Conservation (phyloP, 139 green algal species). For the Dunaliella sp. region DNA sequence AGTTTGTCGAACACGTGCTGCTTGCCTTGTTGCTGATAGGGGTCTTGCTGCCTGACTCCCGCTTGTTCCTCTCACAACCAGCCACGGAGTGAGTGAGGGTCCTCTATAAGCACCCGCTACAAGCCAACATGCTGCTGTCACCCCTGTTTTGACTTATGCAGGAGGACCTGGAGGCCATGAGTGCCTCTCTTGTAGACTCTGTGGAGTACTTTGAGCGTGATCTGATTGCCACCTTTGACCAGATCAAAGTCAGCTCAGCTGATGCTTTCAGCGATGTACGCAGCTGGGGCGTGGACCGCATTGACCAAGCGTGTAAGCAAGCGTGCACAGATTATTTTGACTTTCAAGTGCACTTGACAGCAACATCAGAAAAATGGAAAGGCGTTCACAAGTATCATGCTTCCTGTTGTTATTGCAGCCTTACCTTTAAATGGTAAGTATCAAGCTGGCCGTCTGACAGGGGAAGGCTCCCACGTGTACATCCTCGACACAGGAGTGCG, state of each 20-base stretch:
- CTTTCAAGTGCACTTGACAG: too few relatives aligned
- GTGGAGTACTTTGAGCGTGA: constrained; percentile 58
- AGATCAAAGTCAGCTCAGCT: background rate
- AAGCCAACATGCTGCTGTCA: too few relatives aligned
- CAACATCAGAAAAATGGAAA: too few relatives aligned
- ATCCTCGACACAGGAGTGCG: constrained; percentile 36
- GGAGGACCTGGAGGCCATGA: constrained; percentile 49
- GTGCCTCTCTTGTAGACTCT: constrained; percentile 14
- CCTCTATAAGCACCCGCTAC: too few relatives aligned
- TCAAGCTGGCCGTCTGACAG: constrained; percentile 36
- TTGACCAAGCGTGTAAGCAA: constrained; percentile 46
- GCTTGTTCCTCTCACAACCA: too few relatives aligned
- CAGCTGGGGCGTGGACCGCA: constrained; percentile 56
- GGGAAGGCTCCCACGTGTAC: constrained; percentile 33
- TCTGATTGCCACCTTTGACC: constrained; percentile 18
- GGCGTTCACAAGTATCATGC: too few relatives aligned
- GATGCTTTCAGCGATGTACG: background rate
- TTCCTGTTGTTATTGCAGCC: background rate
- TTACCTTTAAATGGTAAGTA: constrained; percentile 37
- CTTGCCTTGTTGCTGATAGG: too few relatives aligned
- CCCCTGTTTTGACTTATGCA: too few relatives aligned
- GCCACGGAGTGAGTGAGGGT: too few relatives aligned
- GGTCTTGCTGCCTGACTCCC: too few relatives aligned
- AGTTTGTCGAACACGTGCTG: too few relatives aligned
- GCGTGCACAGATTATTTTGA: too few relatives aligned